A percentile compares a stretch with the other conserved stretches of the same genome.
Conservation (phyloP, 257 asterid species). For the Salvia miltiorrhiza region DNA sequence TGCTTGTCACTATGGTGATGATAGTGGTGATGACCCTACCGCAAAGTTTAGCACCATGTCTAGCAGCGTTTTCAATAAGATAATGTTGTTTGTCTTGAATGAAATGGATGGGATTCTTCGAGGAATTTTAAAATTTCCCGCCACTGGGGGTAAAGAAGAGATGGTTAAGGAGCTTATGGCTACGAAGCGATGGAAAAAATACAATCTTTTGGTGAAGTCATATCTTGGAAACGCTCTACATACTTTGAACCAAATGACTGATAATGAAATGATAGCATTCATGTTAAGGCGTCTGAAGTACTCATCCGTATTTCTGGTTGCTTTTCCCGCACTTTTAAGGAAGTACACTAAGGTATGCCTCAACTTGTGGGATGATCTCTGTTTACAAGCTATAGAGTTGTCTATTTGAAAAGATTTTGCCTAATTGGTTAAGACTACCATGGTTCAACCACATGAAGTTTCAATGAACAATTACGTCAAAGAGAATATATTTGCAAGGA, state of each 20-base stretch:
- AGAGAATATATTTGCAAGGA: not conserved
- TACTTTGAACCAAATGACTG: slow-evolving; percentile 90
- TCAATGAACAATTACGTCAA: not conserved
- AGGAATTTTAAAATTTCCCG: slow-evolving; percentile 55
- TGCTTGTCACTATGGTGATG: slow-evolving; percentile 97
- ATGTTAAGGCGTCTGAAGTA: slow-evolving; percentile 60
- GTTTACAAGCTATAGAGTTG: slow-evolving; percentile 1
- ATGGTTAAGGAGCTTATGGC: slow-evolving; percentile 49
- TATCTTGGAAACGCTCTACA: slow-evolving; percentile 91
- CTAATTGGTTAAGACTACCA: not conserved
- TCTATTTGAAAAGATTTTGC: not conserved
- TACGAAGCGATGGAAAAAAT: slow-evolving; percentile 73
- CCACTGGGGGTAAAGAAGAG: slow-evolving; percentile 73
- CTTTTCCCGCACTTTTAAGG: slow-evolving; percentile 84
- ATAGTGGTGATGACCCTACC: slow-evolving; percentile 54
- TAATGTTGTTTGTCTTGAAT: slow-evolving; percentile 77
- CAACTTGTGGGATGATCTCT: not conserved
- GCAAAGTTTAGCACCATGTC: slow-evolving; percentile 73
- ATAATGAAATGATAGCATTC: slow-evolving; percentile 81
- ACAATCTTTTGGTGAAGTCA: slow-evolving; percentile 83
- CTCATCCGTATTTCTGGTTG: slow-evolving; percentile 73
- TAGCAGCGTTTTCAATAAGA: slow-evolving; percentile 76
- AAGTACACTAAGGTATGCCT: slow-evolving; percentile 74
- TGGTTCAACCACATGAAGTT: not conserved
- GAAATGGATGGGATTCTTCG: slow-evolving; percentile 93